A percentile compares a stretch with the other conserved stretches of the same genome.
Evolutionary conservation across 352 stramenopile species (phyloP).

Genomic region (Phytophthora quininea): DNA sequence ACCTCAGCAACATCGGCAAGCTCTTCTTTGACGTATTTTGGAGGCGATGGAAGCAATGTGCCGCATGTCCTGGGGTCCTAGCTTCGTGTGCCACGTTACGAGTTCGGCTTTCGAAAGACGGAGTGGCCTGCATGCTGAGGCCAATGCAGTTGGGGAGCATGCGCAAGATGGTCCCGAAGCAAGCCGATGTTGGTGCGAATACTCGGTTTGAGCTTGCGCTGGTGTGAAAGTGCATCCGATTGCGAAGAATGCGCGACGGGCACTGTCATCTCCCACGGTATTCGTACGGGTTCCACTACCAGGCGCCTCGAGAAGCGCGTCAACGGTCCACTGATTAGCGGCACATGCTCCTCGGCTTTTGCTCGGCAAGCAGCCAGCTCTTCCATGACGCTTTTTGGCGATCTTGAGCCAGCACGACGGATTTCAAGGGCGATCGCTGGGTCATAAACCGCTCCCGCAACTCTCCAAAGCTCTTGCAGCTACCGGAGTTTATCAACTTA

Average conservation of each 20-base stretch:
- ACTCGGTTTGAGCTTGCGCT: slow-evolving; percentile 67
- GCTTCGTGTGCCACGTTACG: neutral
- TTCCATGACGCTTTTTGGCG: slow-evolving; percentile 29
- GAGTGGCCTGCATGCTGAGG: slow-evolving; percentile 46
- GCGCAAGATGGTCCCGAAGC: slow-evolving; percentile 64
- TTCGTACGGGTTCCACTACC: slow-evolving; percentile 53
- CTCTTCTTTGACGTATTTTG: no score
- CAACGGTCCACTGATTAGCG: slow-evolving; percentile 21
- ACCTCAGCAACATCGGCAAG: no score
- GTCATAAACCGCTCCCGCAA: slow-evolving; percentile 34
- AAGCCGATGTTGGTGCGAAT: slow-evolving; percentile 62
- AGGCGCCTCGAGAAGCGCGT: slow-evolving; percentile 49
- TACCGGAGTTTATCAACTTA: slow-evolving; percentile 6
- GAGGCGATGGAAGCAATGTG: no score
- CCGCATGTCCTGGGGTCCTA: no score
- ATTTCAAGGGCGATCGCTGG: slow-evolving; percentile 34
- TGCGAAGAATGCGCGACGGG: slow-evolving; percentile 30
- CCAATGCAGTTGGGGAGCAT: slow-evolving; percentile 61
- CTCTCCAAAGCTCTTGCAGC: slow-evolving; percentile 32
- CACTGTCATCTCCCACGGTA: slow-evolving; percentile 76
- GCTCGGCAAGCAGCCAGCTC: slow-evolving; percentile 16
- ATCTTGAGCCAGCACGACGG: slow-evolving; percentile 33
- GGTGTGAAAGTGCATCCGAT: slow-evolving; percentile 36
- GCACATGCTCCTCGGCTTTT: slow-evolving; percentile 15
- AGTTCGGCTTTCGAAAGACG: slow-evolving; percentile 22